Evolutionary conservation across 768 basidiomycete genomes (phyloP).

Genomic region (Dentipellis fragilis): DNA sequence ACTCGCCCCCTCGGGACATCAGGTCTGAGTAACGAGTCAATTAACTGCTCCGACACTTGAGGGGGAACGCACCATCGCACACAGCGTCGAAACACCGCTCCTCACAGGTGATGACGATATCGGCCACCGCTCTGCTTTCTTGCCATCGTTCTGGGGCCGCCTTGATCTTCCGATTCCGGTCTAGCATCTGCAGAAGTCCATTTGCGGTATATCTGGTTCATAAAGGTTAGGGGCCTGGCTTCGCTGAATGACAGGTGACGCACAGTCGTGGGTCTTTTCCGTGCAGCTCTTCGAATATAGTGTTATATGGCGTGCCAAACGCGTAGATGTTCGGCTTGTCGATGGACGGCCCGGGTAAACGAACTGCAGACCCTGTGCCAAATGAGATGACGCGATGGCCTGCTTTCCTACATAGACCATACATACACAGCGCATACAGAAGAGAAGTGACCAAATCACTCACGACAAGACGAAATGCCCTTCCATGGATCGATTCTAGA

Average conservation of each 20-base stretch:
- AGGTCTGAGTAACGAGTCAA: slow-evolving; percentile 45
- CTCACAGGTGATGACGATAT: slow-evolving; percentile 97
- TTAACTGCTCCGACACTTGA: slow-evolving; percentile 7
- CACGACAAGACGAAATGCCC: slow-evolving; percentile 86
- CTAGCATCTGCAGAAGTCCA: slow-evolving; percentile 91
- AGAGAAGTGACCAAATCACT: slow-evolving; percentile 24
- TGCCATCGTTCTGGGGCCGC: slow-evolving; percentile 95
- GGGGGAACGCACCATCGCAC: slow-evolving; percentile 70
- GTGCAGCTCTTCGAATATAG: slow-evolving; percentile 85
- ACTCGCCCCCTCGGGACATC: slow-evolving; percentile 78
- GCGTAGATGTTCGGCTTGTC: slow-evolving; percentile 96
- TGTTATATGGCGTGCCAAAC: slow-evolving; percentile 95
- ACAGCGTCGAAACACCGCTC: slow-evolving; percentile 98
- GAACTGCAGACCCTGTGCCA: slow-evolving; percentile 95
- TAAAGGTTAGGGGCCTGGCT: neutral
- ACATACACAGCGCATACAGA: neutral
- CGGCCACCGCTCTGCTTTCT: slow-evolving; percentile 79
- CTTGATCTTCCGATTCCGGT: slow-evolving; percentile 89
- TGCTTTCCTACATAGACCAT: slow-evolving; percentile 54
- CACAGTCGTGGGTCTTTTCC: slow-evolving; percentile 78
- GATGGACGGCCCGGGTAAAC: slow-evolving; percentile 90
- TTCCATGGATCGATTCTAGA: slow-evolving; percentile 96
- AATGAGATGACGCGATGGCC: slow-evolving; percentile 87
- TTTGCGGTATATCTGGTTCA: slow-evolving; percentile 76
- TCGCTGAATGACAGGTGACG: neutral